phyloP scores from a whole-genome alignment of 2,329 filamentous ascomycete species.

The Penicillium janthinellum region DNA sequence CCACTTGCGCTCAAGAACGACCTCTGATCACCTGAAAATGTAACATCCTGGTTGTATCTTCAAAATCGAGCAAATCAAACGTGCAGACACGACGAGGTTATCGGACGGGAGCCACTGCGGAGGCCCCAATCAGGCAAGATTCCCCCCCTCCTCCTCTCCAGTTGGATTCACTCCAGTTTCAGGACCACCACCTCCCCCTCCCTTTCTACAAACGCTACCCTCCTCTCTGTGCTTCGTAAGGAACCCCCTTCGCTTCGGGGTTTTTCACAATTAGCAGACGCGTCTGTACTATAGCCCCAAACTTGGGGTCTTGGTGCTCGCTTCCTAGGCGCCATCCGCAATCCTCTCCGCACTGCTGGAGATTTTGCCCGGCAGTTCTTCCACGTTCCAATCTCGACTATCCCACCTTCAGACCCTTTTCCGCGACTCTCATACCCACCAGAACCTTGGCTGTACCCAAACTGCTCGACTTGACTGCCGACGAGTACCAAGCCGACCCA shows the following conservation, averaged over 20 bases:
- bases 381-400: slow-evolving; percentile 8
- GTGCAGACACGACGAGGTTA: background rate
- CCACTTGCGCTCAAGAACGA: background rate
- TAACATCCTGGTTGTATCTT: background rate
- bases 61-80: background rate
- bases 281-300: slow-evolving; percentile 28
- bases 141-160: slow-evolving; percentile 6
- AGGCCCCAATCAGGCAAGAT: slow-evolving; percentile 17
- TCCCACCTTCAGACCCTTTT: background rate
- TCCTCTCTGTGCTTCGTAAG: background rate
- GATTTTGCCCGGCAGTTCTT: slow-evolving; percentile 16
- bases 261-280: slow-evolving; percentile 16
- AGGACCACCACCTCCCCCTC: background rate
- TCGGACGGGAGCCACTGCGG: slow-evolving; percentile 1
- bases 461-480: slow-evolving; percentile 2
- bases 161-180: slow-evolving; percentile 2
- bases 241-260: background rate
- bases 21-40: background rate
- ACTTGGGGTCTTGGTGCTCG: slow-evolving; percentile 31
- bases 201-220: background rate
- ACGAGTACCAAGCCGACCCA: slow-evolving; percentile 10
- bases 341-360: slow-evolving; percentile 22
- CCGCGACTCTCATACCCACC: background rate
- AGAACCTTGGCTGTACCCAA: background rate
- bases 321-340: slow-evolving; percentile 28